Evolutionary conservation across 306 rosid genomes (phyloP), one percentile per base, ranked within the genome.

Genomic region (Corylus heterophylla): DNA sequence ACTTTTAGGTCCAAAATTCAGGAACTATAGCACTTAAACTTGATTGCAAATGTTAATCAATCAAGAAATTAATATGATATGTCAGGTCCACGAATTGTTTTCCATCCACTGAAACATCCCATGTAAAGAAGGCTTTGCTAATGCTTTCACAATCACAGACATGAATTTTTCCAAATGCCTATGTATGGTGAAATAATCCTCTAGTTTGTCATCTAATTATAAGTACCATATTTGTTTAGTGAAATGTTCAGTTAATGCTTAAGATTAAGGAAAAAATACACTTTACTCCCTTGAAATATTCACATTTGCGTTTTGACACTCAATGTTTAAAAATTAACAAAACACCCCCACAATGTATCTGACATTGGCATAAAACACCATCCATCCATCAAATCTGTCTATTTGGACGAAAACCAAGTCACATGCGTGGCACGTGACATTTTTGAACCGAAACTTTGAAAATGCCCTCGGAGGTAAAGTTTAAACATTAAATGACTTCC

Each of bases 1-100:
- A 80, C n/a, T 45, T 85, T 69, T n/a, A 66, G 77, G 83, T 69
- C 67, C 45, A 51, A 16, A 39, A 56, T 29, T 52, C 49, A n/a
- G 74, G 69, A 70, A 48, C 48, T 48, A 63, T 54, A 58, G 63
- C 31, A 61, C 16, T 79, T 71, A 14, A 54, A 77, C 50, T 35
- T 44, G 44, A 45, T 51, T 12, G 39, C 49, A 50, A 42, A 44
- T 42, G 7, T 54, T 44, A 20, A 42, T 74, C 74, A 59, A 54
- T 29, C 69, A 37, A 27, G n/a, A 17, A 68, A 67, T n/a, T 42
- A 67, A 64, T 42, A 42, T 5, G 2, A 39, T 17, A 67, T 39
- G 27, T 39, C 72, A 67, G 44, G 72, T 67, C 49, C 50, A 67
- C 50, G 42, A 12, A 37, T 48, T 64, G 37, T 48, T 37, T 64